Evolutionary conservation across 2,329 filamentous ascomycete species (phyloP), one percentile per base, ranked within the genome.

Genomic region (Hyphodiscus sp.): DNA sequence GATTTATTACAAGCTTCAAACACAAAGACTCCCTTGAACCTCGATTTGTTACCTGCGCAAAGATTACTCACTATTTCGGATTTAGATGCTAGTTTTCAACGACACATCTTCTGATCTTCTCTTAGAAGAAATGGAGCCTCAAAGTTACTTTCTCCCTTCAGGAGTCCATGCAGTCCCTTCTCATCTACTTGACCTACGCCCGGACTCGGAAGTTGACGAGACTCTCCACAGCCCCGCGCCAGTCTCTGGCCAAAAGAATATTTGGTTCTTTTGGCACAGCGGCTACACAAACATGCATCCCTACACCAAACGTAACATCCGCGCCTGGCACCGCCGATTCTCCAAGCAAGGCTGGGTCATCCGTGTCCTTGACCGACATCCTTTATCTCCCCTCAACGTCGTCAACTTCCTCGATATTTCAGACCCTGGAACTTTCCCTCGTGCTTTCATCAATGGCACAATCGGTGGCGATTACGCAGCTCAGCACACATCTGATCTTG

Each of bases 211-310:
- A 53, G 67, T 79, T 26, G 76, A 79, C 53, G 51, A 68, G 16
- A 69, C 70, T 11, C 58, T 79, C 29, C 59, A 72, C 0, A 62
- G 74, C 49, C 73, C 71, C 1, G 60, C 58, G 19, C 68, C 73
- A 19, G 64, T 76, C 26, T 62, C 67, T 0, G 63, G 67, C 29
- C 71, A 74, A 45, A 81, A 81, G 63, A 80, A 80, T 47, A 68
- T 82, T 23, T 83, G 78, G 73, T 78, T 80, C 62, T 82, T 80
- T 67, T 83, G 79, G 79, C 72, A 81, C 62, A 67, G 67, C 2
- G 79, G 79, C 26, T 76, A 73, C 59, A 44, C 58, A 2, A 67
- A 65, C 23, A 76, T 82, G 72, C 75, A 79, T 53, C 69, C 71
- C 0, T 81, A 80, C 62, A 70, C 74, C 4, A 68, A 76, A 53